Evolutionary conservation across 305 asterid genomes (phyloP).

Genomic region (Fraxinus sp.): DNA sequence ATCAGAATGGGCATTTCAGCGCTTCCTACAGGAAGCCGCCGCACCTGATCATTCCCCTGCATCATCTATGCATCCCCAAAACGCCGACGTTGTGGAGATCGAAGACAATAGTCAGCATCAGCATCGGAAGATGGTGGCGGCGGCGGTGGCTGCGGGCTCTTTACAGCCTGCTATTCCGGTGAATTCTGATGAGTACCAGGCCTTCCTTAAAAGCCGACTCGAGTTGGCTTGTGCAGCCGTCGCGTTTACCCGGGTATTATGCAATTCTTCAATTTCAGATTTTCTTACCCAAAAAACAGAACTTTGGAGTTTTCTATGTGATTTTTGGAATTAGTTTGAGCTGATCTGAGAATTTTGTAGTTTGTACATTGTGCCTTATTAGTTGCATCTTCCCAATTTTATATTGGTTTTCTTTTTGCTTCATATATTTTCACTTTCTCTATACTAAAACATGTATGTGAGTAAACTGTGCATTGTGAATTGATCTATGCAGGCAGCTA

Average conservation of each 20-base stretch:
- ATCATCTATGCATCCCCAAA: slow-evolving; percentile 17
- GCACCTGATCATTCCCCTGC: slow-evolving; percentile 37
- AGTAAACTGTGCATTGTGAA: not conserved
- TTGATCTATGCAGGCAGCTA: slow-evolving; percentile 17
- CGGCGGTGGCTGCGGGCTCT: slow-evolving; percentile 24
- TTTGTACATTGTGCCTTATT: not conserved
- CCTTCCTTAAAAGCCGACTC: slow-evolving; percentile 65
- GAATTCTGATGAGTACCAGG: slow-evolving; percentile 60
- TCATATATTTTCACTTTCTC: not conserved
- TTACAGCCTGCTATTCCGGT: slow-evolving; percentile 34
- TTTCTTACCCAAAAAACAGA: not conserved
- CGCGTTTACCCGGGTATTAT: slow-evolving; percentile 60
- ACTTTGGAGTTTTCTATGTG: not conserved
- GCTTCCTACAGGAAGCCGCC: slow-evolving; percentile 64
- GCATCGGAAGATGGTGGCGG: slow-evolving; percentile 19
- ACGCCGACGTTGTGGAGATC: slow-evolving; percentile 46
- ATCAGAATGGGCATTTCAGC: slow-evolving; percentile 91
- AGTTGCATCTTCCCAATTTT: not conserved
- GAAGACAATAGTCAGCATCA: slow-evolving; percentile 27
- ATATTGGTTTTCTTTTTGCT: not conserved
- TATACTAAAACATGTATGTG: not conserved
- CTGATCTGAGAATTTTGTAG: not conserved
- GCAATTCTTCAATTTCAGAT: not conserved
- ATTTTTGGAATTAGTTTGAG: not conserved
- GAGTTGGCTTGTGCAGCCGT: slow-evolving; percentile 93